phyloP scores from a whole-genome alignment of 2,329 filamentous ascomycete species.

The Fusarium cyanostomum region DNA sequence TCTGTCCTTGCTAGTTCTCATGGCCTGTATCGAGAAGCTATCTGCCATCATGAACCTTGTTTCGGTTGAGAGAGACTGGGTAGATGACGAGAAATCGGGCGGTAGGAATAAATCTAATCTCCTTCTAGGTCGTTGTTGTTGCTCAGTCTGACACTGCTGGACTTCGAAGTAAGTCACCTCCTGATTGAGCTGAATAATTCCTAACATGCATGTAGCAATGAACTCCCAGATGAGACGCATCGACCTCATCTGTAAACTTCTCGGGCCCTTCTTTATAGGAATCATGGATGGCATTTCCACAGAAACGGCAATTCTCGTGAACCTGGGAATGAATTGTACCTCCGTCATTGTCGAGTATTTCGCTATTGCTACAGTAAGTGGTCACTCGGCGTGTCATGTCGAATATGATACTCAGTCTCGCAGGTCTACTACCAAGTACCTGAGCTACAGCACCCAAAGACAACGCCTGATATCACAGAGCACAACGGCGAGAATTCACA shows the following conservation, averaged over 20 bases:
- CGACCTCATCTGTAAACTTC: constrained; percentile 67
- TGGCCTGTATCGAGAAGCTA: constrained; percentile 77
- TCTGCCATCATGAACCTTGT: constrained; percentile 71
- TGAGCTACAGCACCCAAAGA: constrained; percentile 40
- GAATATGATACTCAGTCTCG: not conserved
- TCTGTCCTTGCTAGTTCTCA: constrained; percentile 53
- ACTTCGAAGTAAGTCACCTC: constrained; percentile 24
- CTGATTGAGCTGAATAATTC: not conserved
- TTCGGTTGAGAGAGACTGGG: constrained; percentile 77
- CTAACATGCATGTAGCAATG: constrained; percentile 46
- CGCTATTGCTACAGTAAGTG: constrained; percentile 51
- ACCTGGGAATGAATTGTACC: constrained; percentile 58
- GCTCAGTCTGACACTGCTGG: constrained; percentile 32
- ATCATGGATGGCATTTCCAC: constrained; percentile 61
- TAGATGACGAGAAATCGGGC: constrained; percentile 37
- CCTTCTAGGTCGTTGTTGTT: constrained; percentile 43
- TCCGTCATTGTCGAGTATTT: constrained; percentile 64
- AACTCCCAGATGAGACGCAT: constrained; percentile 72
- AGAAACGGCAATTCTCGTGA: constrained; percentile 57
- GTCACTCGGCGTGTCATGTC: no score
- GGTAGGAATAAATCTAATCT: constrained; percentile 2
- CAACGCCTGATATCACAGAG: constrained; percentile 2
- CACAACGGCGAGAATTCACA: not conserved
- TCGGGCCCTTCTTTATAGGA: constrained; percentile 65
- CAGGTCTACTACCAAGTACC: constrained; percentile 43